Base-by-base conservation (phyloP, 768 basidiomycete species). In the Collybia sp. region DNA sequence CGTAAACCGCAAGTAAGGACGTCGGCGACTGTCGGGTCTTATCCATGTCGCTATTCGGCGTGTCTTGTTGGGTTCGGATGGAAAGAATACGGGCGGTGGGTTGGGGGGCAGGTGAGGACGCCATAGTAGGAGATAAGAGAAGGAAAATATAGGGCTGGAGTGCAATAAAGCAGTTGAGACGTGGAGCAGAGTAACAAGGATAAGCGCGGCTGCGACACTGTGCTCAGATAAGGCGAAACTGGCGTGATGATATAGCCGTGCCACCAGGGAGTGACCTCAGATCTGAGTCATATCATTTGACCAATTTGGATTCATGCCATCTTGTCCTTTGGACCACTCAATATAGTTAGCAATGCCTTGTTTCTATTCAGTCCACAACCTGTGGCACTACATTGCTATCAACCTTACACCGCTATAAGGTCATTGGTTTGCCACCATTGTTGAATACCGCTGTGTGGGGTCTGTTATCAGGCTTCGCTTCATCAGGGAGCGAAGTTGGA, bases 1-100 rank as follows among this genome's bases (percentile, higher is more conserved):
- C 42, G 50, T 57, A 57, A 20, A 49, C 38, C 42, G 40, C 30
- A 6, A 49, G 51, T 11, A 53, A 40, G 41, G 60, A 45, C 15
- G 57, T 18, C 43, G 49, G 42, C 34, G 53, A 50, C 44, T 43
- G 48, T 44, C 40, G 17, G 40, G 17, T 42, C 20, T 31, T 49
- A 36, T 36, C 45, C 37, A 42, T 42, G 31, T 40, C 33, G 3
- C 31, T 31, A 2, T 37, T 38, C 15, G 30, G 32, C 12, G 43
- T 18, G 35, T 31, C 20, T 18, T 12, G 35, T 12, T 16, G 35
- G 12, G 17, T 31, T 15, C 32, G 36, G 12, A 18, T 16, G 16
- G 47, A 33, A 15, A 45, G 25, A 31, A 39, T 34, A 32, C 30
- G 18, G 41, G 35, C 13, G 35, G 35, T 25, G 25, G 3, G 10